These are phyloP conservation scores for Eucalyptus shirleyi DNA, from an alignment of 345 rosid genomes.

Conservation along the genomic window DNA sequence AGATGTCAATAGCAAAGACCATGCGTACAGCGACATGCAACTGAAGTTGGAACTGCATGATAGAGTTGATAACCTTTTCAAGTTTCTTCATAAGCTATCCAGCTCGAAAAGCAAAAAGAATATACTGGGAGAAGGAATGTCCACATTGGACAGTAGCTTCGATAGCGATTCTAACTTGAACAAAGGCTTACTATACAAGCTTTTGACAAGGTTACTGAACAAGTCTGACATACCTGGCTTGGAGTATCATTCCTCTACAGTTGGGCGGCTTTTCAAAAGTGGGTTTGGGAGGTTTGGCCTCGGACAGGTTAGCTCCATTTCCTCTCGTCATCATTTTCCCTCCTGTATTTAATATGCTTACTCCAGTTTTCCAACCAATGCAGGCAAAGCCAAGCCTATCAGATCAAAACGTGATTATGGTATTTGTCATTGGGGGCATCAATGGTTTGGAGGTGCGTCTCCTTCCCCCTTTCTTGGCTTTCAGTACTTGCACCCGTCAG, in stretches of 20 bases:
- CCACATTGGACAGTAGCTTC: conserved; percentile 38
- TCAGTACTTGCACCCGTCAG: background rate
- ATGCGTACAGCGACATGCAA: conserved; percentile 64
- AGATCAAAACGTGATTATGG: conserved; percentile 72
- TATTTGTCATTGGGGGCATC: conserved; percentile 88
- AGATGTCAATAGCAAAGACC: conserved; percentile 34
- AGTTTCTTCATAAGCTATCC: conserved; percentile 68
- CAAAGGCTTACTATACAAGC: conserved; percentile 64
- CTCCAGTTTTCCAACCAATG: background rate
- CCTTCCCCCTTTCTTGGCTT: background rate
- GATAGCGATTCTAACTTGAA: conserved; percentile 33
- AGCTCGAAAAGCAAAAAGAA: conserved; percentile 34
- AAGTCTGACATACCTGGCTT: conserved; percentile 62
- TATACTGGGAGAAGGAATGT: conserved; percentile 39
- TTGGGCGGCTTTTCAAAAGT: conserved; percentile 90
- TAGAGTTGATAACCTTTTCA: conserved; percentile 76
- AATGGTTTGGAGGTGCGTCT: conserved; percentile 60
- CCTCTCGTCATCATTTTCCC: background rate
- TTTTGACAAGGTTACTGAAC: conserved; percentile 44
- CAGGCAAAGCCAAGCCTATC: conserved; percentile 89
- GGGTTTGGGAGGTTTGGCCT: conserved; percentile 97
- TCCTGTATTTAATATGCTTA: background rate
- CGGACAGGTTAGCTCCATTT: conserved; percentile 52
- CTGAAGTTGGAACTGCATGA: conserved; percentile 84
- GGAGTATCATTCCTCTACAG: conserved; percentile 93